Evolutionary conservation across 2,329 filamentous ascomycete genomes (phyloP).

Genomic region (Metarhizium guizhouense): DNA sequence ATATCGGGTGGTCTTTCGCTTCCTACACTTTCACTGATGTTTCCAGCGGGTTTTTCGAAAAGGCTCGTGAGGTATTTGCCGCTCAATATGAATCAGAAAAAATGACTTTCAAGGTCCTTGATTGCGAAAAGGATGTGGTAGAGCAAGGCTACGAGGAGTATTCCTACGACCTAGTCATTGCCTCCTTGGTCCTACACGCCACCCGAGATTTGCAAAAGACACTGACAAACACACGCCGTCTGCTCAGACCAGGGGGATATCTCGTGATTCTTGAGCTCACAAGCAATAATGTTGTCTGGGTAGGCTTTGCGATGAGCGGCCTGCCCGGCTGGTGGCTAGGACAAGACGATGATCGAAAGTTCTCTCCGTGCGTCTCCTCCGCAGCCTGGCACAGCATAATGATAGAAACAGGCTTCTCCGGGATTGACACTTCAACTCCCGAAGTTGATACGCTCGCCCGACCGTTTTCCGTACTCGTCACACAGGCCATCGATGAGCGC

Average conservation of each 20-base stretch:
- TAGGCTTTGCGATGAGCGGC: slow-evolving; percentile 2
- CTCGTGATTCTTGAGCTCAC: slow-evolving; percentile 5
- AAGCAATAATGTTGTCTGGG: neutral
- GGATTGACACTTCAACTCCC: slow-evolving; percentile 1
- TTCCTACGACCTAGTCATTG: slow-evolving; percentile 29
- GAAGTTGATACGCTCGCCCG: neutral
- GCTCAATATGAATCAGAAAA: slow-evolving; percentile 4
- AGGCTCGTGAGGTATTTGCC: slow-evolving; percentile 20
- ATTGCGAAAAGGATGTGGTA: slow-evolving; percentile 14
- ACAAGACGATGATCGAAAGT: neutral
- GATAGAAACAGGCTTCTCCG: slow-evolving; percentile 2
- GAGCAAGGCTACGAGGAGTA: slow-evolving; percentile 21
- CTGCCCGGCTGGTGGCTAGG: slow-evolving; percentile 4
- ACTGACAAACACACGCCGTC: slow-evolving; percentile 6
- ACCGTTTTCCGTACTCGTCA: neutral
- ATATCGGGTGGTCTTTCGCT: slow-evolving; percentile 19
- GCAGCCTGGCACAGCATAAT: neutral
- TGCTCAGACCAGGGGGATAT: slow-evolving; percentile 8
- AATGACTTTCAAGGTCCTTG: slow-evolving; percentile 13
- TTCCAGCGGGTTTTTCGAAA: slow-evolving; percentile 29
- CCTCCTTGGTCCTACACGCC: slow-evolving; percentile 28
- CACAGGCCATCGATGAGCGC: slow-evolving; percentile 2
- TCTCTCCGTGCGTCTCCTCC: neutral
- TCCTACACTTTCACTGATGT: slow-evolving; percentile 37
- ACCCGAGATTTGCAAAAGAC: slow-evolving; percentile 18